phyloP scores from a whole-genome alignment of 345 rosid species.

The Eucalyptus virginea region DNA sequence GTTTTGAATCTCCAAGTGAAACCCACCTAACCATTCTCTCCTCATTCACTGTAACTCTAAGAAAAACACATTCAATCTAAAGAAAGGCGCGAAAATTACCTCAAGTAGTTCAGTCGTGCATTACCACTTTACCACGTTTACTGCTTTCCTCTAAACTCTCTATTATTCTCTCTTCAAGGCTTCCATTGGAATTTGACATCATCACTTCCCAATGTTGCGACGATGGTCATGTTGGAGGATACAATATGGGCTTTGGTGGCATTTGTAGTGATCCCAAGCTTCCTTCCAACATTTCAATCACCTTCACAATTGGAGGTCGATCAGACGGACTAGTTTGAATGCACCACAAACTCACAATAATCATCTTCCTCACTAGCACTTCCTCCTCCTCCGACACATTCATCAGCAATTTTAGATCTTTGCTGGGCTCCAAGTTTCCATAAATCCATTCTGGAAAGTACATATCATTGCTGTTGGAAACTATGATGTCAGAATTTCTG shows the following conservation, averaged over 20 bases:
- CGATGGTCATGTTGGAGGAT: not conserved
- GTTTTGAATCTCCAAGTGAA: not conserved
- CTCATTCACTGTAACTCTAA: not conserved
- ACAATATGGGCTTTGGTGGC: not conserved
- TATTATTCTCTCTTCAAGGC: not conserved
- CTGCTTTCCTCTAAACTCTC: not conserved
- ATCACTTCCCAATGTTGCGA: not conserved
- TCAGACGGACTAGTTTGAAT: not conserved
- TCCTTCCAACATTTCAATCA: conserved; percentile 2
- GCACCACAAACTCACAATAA: not conserved
- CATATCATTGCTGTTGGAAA: conserved; percentile 2
- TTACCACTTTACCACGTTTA: not conserved
- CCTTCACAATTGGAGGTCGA: not conserved
- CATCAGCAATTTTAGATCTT: not conserved
- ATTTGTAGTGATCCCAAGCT: not conserved
- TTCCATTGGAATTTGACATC: not conserved
- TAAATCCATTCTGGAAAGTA: conserved; percentile 24
- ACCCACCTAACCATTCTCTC: not conserved
- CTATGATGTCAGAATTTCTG: not conserved
- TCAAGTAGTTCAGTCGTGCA: not conserved
- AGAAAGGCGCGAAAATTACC: not conserved
- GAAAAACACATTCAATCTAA: not conserved
- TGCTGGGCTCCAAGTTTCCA: not conserved
- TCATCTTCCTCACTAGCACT: not conserved
- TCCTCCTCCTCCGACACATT: not conserved